These are phyloP conservation scores for Murraya paniculata DNA, from an alignment of 345 rosid genomes.

Conservation along the genomic window DNA sequence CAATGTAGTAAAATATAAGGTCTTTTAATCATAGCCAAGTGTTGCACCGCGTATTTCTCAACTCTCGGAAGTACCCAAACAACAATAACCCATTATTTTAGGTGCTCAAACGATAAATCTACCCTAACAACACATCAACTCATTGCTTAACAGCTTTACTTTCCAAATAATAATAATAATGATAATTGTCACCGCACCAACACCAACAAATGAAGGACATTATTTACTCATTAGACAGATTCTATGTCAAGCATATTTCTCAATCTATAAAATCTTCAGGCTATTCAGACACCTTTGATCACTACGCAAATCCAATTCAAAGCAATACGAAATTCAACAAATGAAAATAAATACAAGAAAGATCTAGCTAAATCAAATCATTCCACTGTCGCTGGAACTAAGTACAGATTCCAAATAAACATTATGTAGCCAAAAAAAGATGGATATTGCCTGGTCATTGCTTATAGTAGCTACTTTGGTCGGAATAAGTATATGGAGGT, in stretches of 20 bases:
- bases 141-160: too few relatives aligned
- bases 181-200: too few relatives aligned
- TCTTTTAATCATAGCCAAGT: too few relatives aligned
- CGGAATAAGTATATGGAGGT: slow-evolving; percentile 67
- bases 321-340: neutral
- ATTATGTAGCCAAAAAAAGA: neutral
- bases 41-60: too few relatives aligned
- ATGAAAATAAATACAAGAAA: neutral
- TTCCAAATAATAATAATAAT: too few relatives aligned
- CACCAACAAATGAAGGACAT: neutral
- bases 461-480: slow-evolving; percentile 81
- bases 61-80: too few relatives aligned
- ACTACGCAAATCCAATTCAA: slow-evolving; percentile 11
- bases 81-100: too few relatives aligned
- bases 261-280: neutral
- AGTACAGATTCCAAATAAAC: neutral
- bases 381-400: neutral
- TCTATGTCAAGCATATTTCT: neutral
- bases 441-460: slow-evolving; percentile 31
- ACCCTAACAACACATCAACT: too few relatives aligned
- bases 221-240: neutral
- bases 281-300: neutral
- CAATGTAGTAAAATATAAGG: too few relatives aligned
- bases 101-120: too few relatives aligned
- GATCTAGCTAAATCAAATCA: slow-evolving; percentile 9